A percentile compares a stretch with the other conserved stretches of the same genome.
Conservation (phyloP, 2,329 filamentous ascomycete genomes). For the Cadophora sp. region DNA sequence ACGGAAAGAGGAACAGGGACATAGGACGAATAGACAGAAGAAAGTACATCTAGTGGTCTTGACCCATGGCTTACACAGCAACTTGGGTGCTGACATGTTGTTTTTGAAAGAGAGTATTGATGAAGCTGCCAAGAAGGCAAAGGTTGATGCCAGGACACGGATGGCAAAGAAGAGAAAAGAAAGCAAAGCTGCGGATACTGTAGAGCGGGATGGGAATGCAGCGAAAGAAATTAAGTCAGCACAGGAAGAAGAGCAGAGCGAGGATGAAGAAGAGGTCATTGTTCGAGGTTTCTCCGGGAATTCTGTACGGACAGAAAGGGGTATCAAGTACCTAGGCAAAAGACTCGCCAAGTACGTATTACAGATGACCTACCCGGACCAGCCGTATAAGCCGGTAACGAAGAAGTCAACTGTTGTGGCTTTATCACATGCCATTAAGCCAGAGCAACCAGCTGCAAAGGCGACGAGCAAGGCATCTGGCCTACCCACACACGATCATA, state of each 20-base stretch:
- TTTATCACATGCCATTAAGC: slow-evolving; percentile 49
- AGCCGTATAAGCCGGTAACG: slow-evolving; percentile 77
- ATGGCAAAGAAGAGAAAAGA: slow-evolving; percentile 56
- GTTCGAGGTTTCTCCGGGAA: slow-evolving; percentile 92
- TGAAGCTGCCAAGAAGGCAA: slow-evolving; percentile 76
- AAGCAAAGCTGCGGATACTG: slow-evolving; percentile 35
- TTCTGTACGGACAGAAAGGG: slow-evolving; percentile 87
- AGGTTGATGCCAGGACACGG: slow-evolving; percentile 69
- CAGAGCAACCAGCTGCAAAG: slow-evolving; percentile 26
- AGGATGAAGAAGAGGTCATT: slow-evolving; percentile 84
- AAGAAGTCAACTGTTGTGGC: slow-evolving; percentile 54
- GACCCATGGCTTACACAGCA: slow-evolving; percentile 95
- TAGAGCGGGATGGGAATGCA: slow-evolving; percentile 24
- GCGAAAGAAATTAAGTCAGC: slow-evolving; percentile 26
- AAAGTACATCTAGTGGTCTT: slow-evolving; percentile 90
- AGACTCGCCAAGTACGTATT: slow-evolving; percentile 90
- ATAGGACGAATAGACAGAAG: slow-evolving; percentile 63
- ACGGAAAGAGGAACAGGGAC: slow-evolving; percentile 25
- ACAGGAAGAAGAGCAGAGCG: slow-evolving; percentile 39
- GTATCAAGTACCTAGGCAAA: slow-evolving; percentile 97
- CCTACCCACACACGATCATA: slow-evolving; percentile 63
- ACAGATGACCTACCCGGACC: slow-evolving; percentile 90
- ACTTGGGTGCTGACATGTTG: slow-evolving; percentile 94
- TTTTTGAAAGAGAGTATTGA: slow-evolving; percentile 98
- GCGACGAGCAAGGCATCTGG: slow-evolving; percentile 53